These are phyloP conservation scores for Schoenoplectus tabernaemontani DNA, from an alignment of 202 grass and related monocot genomes.

Conservation along the genomic window DNA sequence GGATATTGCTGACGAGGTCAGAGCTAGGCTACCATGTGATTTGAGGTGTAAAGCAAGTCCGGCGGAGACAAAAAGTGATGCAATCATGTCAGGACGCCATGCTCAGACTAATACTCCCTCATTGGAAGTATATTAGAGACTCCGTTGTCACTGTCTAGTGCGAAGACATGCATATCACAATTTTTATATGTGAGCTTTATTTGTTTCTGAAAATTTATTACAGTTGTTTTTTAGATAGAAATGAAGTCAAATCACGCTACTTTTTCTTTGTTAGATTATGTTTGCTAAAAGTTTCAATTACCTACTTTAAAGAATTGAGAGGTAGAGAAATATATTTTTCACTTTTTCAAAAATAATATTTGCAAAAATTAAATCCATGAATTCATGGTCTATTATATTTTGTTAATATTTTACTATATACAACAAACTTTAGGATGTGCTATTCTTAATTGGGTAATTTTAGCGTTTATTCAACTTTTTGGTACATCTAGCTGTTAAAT, in stretches of 20 bases:
- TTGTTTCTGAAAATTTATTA: background rate
- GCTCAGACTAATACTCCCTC: background rate
- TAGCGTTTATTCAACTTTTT: too few species aligned
- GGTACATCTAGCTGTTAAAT: too few species aligned
- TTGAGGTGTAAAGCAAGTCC: constrained; percentile 42
- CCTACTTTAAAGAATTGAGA: too few species aligned
- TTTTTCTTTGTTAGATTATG: background rate
- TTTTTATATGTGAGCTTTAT: background rate
- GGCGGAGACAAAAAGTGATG: background rate
- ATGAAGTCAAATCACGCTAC: background rate
- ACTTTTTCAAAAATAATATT: too few species aligned
- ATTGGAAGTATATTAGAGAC: background rate
- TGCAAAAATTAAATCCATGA: too few species aligned
- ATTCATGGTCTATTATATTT: too few species aligned
- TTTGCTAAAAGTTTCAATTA: background rate
- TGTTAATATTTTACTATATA: too few species aligned
- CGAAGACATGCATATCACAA: background rate
- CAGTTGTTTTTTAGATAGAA: background rate
- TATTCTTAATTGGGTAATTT: too few species aligned
- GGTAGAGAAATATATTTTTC: too few species aligned
- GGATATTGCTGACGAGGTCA: constrained; percentile 24
- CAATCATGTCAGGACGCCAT: background rate
- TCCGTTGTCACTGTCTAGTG: background rate
- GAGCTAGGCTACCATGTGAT: constrained; percentile 47
- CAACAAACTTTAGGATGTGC: too few species aligned